Percentiles rank a stretch among this genome's conserved stretches.
phyloP scores from a whole-genome alignment of 306 rosid genomes.

The Ammopiptanthus mongolicus region DNA sequence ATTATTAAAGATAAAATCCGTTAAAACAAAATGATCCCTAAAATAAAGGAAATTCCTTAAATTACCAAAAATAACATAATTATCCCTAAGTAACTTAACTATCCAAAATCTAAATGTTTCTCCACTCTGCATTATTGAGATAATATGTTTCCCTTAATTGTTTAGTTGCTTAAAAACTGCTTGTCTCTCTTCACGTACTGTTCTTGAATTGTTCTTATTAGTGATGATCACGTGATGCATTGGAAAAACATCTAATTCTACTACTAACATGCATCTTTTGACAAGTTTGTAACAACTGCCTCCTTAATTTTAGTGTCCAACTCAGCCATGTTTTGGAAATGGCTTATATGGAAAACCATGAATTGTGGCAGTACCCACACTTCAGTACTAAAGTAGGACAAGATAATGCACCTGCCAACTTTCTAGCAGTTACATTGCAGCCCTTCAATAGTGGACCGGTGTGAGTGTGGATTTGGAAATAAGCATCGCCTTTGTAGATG shows the following conservation, averaged over 20 bases:
- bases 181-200: background rate
- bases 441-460: background rate
- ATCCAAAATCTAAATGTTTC: background rate
- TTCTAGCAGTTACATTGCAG: background rate
- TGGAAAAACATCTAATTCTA: background rate
- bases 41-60: background rate
- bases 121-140: background rate
- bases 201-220: background rate
- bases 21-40: background rate
- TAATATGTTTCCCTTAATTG: background rate
- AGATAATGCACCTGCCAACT: background rate
- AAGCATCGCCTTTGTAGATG: background rate
- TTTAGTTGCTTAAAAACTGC: background rate
- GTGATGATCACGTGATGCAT: background rate
- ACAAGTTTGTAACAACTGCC: background rate
- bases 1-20: background rate
- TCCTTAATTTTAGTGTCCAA: background rate
- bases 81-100: too few species aligned
- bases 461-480: background rate
- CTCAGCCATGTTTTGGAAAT: background rate
- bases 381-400: background rate
- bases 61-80: background rate
- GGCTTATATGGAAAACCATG: background rate
- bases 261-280: background rate
- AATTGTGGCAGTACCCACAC: background rate